Evolutionary conservation across 768 basidiomycete genomes (phyloP).

Genomic region (Mycena pura): DNA sequence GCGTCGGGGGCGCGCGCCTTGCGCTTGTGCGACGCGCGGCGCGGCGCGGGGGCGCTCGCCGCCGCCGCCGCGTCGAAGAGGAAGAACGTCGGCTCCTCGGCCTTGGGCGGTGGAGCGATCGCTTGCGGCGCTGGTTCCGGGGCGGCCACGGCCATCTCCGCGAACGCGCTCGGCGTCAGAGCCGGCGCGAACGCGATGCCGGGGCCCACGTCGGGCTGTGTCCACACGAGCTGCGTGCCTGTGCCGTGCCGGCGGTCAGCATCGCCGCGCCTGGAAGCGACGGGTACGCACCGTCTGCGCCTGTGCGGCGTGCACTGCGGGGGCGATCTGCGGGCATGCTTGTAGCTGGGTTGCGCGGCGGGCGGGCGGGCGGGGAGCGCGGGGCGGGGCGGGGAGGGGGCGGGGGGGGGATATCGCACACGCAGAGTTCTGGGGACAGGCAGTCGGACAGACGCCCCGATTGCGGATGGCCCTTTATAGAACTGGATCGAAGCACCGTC

Average conservation of each 20-base stretch:
- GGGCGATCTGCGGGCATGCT: constrained; percentile 26
- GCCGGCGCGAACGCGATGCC: constrained; percentile 58
- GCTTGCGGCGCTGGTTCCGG: constrained; percentile 44
- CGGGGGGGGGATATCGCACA: no score
- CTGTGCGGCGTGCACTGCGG: constrained; percentile 18
- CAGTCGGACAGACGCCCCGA: no score
- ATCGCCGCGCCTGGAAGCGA: not conserved
- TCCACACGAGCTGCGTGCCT: constrained; percentile 49
- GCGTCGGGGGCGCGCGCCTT: not conserved
- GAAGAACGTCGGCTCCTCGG: constrained; percentile 33
- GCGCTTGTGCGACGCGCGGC: constrained; percentile 23
- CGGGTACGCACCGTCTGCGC: constrained; percentile 17
- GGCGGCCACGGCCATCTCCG: no score
- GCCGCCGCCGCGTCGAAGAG: constrained; percentile 50
- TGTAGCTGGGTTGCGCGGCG: no score
- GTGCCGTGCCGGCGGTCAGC: not conserved
- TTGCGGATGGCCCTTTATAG: no score
- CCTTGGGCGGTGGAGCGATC: not conserved
- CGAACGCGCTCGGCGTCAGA: constrained; percentile 45
- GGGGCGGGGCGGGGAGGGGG: no score
- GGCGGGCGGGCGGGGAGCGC: no score
- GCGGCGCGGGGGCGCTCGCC: not conserved
- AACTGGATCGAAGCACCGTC: no score
- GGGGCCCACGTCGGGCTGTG: constrained; percentile 39
- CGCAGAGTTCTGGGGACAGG: no score